Evolutionary conservation across 2,329 filamentous ascomycete species (phyloP).

Genomic region (Aspergillus viridinutans): DNA sequence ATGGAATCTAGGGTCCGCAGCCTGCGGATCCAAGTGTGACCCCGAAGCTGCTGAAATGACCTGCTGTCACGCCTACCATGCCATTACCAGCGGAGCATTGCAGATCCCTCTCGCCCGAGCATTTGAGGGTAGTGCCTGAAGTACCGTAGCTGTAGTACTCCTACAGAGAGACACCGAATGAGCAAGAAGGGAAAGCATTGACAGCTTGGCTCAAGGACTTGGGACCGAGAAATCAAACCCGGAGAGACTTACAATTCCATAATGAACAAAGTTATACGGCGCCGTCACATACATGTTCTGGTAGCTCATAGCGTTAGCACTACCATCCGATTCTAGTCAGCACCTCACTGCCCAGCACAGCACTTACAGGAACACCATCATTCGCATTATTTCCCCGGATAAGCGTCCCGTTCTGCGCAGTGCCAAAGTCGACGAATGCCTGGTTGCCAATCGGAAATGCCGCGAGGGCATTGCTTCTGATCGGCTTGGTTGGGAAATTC

Average conservation of each 20-base stretch:
- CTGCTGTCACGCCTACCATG: conserved; percentile 18
- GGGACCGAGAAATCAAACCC: neutral
- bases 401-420: conserved; percentile 20
- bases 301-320: neutral
- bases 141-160: conserved; percentile 26
- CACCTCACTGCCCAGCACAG: neutral
- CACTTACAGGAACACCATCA: conserved; percentile 26
- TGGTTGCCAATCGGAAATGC: conserved; percentile 30
- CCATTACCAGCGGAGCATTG: conserved; percentile 27
- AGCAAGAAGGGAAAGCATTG: neutral
- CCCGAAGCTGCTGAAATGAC: conserved; percentile 24
- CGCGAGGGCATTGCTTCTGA: conserved; percentile 29
- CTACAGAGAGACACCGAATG: conserved; percentile 3
- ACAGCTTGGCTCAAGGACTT: neutral
- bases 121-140: conserved; percentile 12
- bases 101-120: conserved; percentile 22
- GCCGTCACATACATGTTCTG: conserved; percentile 24
- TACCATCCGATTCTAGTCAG: neutral
- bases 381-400: conserved; percentile 24
- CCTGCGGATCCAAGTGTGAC: conserved; percentile 17
- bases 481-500: conserved; percentile 26
- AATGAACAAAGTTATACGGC: conserved; percentile 22
- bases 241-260: conserved; percentile 20
- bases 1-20: conserved; percentile 5
- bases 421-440: conserved; percentile 22